A percentile compares a stretch with the other conserved stretches of the same genome.
phyloP scores from a whole-genome alignment of 2,329 filamentous ascomycete species.

The Clathrospora elynae region DNA sequence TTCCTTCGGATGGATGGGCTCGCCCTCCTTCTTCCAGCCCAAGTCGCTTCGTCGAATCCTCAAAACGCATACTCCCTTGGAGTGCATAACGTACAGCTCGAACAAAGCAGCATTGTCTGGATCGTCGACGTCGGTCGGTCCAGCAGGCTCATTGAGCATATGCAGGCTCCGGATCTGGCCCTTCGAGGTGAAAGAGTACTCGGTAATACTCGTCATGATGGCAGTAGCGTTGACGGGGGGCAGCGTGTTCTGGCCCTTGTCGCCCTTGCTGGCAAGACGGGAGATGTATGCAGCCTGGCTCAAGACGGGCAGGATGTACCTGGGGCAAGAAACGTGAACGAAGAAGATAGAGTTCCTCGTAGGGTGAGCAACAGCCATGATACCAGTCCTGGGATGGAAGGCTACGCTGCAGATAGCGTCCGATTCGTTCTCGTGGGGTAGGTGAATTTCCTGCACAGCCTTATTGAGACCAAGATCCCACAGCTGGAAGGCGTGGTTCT shows the following conservation, averaged over 20 bases:
- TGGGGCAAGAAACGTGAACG: conserved; percentile 90
- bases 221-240: conserved; percentile 92
- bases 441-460: conserved; percentile 94
- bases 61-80: conserved; percentile 90
- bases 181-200: conserved; percentile 88
- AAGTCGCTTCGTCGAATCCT: conserved; percentile 86
- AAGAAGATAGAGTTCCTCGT: conserved; percentile 98
- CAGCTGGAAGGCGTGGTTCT: conserved; percentile 96
- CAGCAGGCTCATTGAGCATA: conserved; percentile 75
- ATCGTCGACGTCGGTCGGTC: conserved; percentile 59
- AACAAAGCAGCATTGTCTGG: conserved; percentile 77
- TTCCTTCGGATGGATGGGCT: conserved; percentile 78
- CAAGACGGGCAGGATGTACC: conserved; percentile 80
- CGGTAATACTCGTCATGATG: conserved; percentile 94
- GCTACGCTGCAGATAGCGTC: conserved; percentile 97
- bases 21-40: conserved; percentile 89
- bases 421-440: conserved; percentile 93
- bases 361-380: conserved; percentile 93
- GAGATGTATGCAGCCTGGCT: conserved; percentile 88
- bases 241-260: conserved; percentile 61
- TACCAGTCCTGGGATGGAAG: conserved; percentile 89
- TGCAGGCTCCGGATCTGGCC: conserved; percentile 88
- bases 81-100: conserved; percentile 97
- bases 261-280: conserved; percentile 65
- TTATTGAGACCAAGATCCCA: conserved; percentile 97